Evolutionary conservation across 1,139 yeast species (phyloP), one percentile per base, ranked within the genome.

Genomic region (Sugiyamaella xylanicola): DNA sequence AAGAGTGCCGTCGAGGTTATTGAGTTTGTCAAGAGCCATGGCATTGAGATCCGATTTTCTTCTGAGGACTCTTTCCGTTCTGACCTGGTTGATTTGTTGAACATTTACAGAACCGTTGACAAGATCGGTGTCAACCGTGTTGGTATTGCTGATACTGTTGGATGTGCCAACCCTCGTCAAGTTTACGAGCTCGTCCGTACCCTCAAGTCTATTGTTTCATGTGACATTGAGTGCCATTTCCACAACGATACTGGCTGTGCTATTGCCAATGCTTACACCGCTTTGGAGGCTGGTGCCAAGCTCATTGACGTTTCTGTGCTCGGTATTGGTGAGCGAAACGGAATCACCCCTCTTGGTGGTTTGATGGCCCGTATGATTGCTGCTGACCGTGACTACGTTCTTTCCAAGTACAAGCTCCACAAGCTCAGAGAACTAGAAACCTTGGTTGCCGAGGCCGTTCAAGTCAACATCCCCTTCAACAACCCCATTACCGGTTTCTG

Each of bases 191-290:
- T 93, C 69, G 95, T 93, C 62, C 85, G 95, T 73, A 93, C 98
- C 46, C 84, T 93, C 73, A 88, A 86, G 77, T 84, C 92, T 13
- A 97, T 92, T 51, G 98, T 93, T 50, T 86, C 91, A 40, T 93
- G 99, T 79, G 98, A 93, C 72, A 92, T 93, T 68, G 99, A 93
- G 77, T 90, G 97, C 74, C 99, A 93, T 76, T 93, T 93, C 90
- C 99, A 93, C 78, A 90, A 93, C 73, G 99, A 93, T 74, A 93
- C 99, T 45, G 99, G 99, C 59, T 92, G 98, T 79, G 98, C 99
- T 64, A 89, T 93, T 77, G 97, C 98, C 60, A 93, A 93, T 72
- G 97, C 99, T 49, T 93, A 93, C 80, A 89, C 97, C 61, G 98
- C 98, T 16, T 81, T 93, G 68, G 99, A 93, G 77, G 99, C 95